These are phyloP conservation scores for Globisporangium orthogonon DNA, from an alignment of 352 stramenopile genomes.

Conservation along the genomic window DNA sequence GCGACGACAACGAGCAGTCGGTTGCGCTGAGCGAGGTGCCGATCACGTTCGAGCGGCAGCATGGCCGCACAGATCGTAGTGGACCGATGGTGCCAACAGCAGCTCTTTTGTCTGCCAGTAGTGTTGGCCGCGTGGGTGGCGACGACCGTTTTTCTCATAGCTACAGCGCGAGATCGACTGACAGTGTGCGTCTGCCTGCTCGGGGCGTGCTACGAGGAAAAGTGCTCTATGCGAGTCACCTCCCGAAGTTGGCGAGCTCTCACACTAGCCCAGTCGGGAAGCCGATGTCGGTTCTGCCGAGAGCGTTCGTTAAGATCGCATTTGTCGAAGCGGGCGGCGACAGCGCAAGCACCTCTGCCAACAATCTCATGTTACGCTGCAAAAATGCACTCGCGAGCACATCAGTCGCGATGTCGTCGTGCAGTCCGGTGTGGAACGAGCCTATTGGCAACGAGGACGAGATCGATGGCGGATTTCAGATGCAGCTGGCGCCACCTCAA, in stretches of 20 bases:
- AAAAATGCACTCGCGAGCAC: slow-evolving; percentile 48
- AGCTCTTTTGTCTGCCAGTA: not conserved
- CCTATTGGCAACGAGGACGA: not conserved
- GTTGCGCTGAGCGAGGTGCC: slow-evolving; percentile 39
- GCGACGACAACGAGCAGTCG: slow-evolving; percentile 29
- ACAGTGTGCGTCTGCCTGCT: slow-evolving; percentile 7
- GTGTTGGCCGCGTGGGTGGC: no score
- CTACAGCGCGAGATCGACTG: not conserved
- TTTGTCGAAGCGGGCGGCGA: slow-evolving; percentile 36
- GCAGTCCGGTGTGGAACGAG: slow-evolving; percentile 42
- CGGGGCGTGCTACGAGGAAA: slow-evolving; percentile 37
- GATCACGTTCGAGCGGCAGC: slow-evolving; percentile 23
- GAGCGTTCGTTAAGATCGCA: slow-evolving; percentile 39
- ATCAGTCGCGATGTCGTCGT: slow-evolving; percentile 10
- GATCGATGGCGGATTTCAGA: slow-evolving; percentile 25
- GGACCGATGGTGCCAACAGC: not conserved
- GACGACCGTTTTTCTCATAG: no score
- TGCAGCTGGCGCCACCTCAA: slow-evolving; percentile 33
- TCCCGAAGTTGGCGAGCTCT: slow-evolving; percentile 14
- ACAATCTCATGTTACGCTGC: slow-evolving; percentile 54
- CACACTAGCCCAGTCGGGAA: not conserved
- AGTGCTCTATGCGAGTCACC: slow-evolving; percentile 32
- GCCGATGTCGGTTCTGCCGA: slow-evolving; percentile 4
- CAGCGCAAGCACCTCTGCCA: slow-evolving; percentile 5
- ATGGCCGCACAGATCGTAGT: not conserved